Conservation (phyloP, 2,329 filamentous ascomycete genomes). For the Neocatenulostroma microsporum region DNA sequence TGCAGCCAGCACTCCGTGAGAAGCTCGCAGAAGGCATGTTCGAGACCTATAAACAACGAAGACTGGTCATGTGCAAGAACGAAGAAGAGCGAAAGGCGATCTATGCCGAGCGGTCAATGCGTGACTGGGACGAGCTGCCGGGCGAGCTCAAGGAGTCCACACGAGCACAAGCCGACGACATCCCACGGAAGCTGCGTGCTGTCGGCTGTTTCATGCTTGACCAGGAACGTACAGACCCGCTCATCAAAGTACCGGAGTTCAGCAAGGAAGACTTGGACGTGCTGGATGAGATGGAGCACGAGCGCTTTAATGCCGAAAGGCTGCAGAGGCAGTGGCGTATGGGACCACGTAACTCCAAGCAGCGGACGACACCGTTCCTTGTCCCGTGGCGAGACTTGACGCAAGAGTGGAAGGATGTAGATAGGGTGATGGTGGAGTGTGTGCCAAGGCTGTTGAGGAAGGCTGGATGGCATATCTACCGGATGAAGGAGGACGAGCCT, state of each 20-base stretch:
- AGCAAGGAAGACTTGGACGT: slow-evolving; percentile 25
- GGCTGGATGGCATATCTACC: slow-evolving; percentile 28
- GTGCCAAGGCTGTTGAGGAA: slow-evolving; percentile 25
- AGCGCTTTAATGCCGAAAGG: slow-evolving; percentile 30
- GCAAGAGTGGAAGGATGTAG: slow-evolving; percentile 29
- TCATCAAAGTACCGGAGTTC: slow-evolving; percentile 25
- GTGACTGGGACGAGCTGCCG: slow-evolving; percentile 29
- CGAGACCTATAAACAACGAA: slow-evolving; percentile 27
- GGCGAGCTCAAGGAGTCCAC: slow-evolving; percentile 29
- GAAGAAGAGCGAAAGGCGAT: slow-evolving; percentile 22
- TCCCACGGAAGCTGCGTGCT: slow-evolving; percentile 29
- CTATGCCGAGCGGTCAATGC: slow-evolving; percentile 25
- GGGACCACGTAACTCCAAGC: slow-evolving; percentile 25
- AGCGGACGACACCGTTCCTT: slow-evolving; percentile 29
- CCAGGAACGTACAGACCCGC: slow-evolving; percentile 22
- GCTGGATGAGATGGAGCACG: slow-evolving; percentile 30
- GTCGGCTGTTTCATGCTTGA: slow-evolving; percentile 30
- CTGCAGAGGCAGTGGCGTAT: slow-evolving; percentile 30
- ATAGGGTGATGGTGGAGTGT: slow-evolving; percentile 31
- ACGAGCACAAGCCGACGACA: slow-evolving; percentile 30
- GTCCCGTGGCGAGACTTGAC: slow-evolving; percentile 30
- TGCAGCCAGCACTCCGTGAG: slow-evolving; percentile 27
- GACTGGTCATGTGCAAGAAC: slow-evolving; percentile 22
- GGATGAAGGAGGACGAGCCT: slow-evolving; percentile 22
- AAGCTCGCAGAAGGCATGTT: slow-evolving; percentile 28